Evolutionary conservation across 2,329 filamentous ascomycete species (phyloP), one percentile per base, ranked within the genome.

Genomic region (Venturia carpophila): DNA sequence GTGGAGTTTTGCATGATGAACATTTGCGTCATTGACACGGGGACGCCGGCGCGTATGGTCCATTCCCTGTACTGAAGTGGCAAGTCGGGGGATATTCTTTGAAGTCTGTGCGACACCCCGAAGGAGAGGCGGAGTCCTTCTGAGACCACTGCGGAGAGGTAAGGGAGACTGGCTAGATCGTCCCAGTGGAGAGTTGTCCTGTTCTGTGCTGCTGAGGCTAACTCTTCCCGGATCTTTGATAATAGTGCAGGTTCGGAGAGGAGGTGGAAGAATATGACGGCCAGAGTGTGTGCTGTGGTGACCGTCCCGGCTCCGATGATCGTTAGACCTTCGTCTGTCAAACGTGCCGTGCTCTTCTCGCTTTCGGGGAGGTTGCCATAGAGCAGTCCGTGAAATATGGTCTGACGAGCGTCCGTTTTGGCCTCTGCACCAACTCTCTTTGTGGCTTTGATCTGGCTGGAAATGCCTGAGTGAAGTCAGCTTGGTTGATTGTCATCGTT

Each of bases 291-390:
- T 13, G 72, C 73, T 5, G 75, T 77, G 3, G 75, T 77, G 65
- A 76, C 74, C 7, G 76, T 75, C 63, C 75, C 75, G 62, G 75
- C 75, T 30, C 74, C 75, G 17, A 77, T 68, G 41, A 77, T 70
- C 37, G 75, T 75, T 37, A 75, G 71, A 9, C 72, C 75, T 70
- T 77, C 75, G 56, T 76, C 75, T 19, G 71, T 71, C 21, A 77
- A 73, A 1, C 75, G 74, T 13, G 42, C 41, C 1, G 67, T 62
- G 34, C 63, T 30, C 47, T 68, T 68, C 30, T 72, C 70, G 42
- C 65, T 30, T 17, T 62, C 43, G 1, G 68, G 68, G 11, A 70
- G 61, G 47, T 58, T 55, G 37, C 62, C 61, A 19, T 11, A 37
- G 13, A 67, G 39, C 13, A 67, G 49, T 43, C 45, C 39, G n/a